These are phyloP conservation scores for Camellia oleifera DNA, from an alignment of 179 eudicot genomes.

Conservation along the genomic window DNA sequence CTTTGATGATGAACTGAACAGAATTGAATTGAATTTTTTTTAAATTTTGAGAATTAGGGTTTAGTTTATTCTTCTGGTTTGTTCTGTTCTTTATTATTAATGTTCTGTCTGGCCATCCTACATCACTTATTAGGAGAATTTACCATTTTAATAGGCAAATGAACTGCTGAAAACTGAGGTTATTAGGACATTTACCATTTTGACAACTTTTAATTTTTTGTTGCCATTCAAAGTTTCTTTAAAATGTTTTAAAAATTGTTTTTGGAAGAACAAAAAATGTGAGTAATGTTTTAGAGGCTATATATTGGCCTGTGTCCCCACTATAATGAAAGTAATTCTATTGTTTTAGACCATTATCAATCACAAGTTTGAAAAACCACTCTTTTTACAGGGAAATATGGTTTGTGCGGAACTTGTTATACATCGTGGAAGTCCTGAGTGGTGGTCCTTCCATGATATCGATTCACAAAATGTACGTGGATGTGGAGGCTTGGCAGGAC, in stretches of 20 bases:
- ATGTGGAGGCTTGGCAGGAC: slow-evolving; percentile 78
- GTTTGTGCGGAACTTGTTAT: slow-evolving; percentile 75
- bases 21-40: too few relatives aligned
- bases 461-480: slow-evolving; percentile 37
- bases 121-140: too few relatives aligned
- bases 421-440: slow-evolving; percentile 49
- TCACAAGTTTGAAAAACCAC: neutral
- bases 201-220: neutral
- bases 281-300: neutral
- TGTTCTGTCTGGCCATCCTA: too few relatives aligned
- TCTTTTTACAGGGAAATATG: slow-evolving; percentile 42
- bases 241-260: neutral
- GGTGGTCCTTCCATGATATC: slow-evolving; percentile 92
- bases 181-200: slow-evolving; percentile 1
- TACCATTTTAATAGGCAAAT: neutral
- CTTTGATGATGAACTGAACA: too few relatives aligned
- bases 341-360: neutral
- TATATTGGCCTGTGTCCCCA: neutral
- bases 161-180: slow-evolving; percentile 1
- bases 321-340: neutral
- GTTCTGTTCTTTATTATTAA: too few relatives aligned
- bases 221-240: neutral
- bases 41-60: too few relatives aligned
- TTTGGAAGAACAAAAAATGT: neutral
- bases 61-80: too few relatives aligned